These are phyloP conservation scores for Carex pumila DNA, from an alignment of 176 grass and related monocot species.

Conservation along the genomic window DNA sequence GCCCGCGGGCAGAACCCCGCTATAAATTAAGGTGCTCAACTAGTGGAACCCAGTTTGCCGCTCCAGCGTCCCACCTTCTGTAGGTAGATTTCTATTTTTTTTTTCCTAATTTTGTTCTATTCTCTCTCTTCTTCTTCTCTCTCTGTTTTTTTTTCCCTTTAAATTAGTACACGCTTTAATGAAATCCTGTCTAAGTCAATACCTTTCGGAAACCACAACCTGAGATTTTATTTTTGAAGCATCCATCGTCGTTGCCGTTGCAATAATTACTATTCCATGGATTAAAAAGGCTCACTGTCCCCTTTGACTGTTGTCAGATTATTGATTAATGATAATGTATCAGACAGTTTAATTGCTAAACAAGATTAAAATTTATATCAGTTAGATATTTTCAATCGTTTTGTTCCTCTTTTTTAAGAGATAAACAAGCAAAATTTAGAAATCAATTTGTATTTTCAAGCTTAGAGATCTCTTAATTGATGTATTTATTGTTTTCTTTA, in stretches of 20 bases:
- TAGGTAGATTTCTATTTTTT: not conserved
- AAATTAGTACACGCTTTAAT: not conserved
- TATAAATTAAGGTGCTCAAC: conserved; percentile 35
- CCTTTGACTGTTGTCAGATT: not conserved
- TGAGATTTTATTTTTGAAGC: no score
- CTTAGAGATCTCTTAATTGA: not conserved
- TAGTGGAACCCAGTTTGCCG: conserved; percentile 35
- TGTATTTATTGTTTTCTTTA: not conserved
- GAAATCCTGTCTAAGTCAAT: no score
- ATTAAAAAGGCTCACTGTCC: not conserved
- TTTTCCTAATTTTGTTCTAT: not conserved
- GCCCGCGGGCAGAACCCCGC: conserved; percentile 20
- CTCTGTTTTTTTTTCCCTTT: not conserved
- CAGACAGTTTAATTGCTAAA: not conserved
- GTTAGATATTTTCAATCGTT: not conserved
- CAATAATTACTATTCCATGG: not conserved
- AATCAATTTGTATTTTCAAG: not conserved
- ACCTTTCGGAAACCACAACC: no score
- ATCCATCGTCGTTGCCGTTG: no score
- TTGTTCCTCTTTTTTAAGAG: not conserved
- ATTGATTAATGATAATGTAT: not conserved
- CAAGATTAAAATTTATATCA: no score
- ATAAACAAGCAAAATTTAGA: not conserved
- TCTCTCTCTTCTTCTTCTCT: not conserved
- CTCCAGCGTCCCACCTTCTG: not conserved